Base-by-base conservation (phyloP, 1,139 yeast species). In the Yamadazyma epiphylla region DNA sequence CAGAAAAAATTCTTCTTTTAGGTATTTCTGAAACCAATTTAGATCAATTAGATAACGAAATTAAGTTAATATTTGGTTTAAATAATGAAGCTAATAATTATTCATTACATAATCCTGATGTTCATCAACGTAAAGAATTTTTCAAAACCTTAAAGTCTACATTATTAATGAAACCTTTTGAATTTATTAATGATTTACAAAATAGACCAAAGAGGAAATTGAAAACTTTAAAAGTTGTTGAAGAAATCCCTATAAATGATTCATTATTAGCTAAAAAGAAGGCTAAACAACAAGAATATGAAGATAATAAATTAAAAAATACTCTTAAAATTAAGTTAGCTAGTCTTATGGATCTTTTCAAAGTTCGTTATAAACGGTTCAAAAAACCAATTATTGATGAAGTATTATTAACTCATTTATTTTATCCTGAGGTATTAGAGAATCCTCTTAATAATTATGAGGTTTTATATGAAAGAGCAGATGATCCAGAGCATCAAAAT, bases 301-400 rank as follows among this genome's bases (percentile, higher is more conserved):
- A 73, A 33, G 97, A 91, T 52, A 80, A 87, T 64, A 80, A 83
- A 49, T 61, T 88, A 40, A 88, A 87, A 53, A 89, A 91, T 51
- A 69, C 84, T 8, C 64, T 91, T 39, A 94, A 91, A 54, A 78
- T 91, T 36, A 87, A 84, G 53, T 66, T 91, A 19, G 83, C 95
- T 8, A 88, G 87, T 2, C 61, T 94, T 27, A 85, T 91, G 94
- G 97, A 91, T 41, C 63, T 86, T 23, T 82, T 91, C 59, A 88
- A 89, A 46, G 78, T 67, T 35, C 70, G 97, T 29, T 91, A 91
- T 53, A 87, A 87, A 49, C 69, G 95, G 36, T 94, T 91, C 63
- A 82, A 79, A 47, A 91, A 89, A 49, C 97, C 99, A 0, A 71
- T 85, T 0, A 76, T 91, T 38, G 97, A 89, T 37, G 96, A 88